Base-by-base conservation (phyloP, 805 yeast genomes). In the Ogataea pignaliae region DNA sequence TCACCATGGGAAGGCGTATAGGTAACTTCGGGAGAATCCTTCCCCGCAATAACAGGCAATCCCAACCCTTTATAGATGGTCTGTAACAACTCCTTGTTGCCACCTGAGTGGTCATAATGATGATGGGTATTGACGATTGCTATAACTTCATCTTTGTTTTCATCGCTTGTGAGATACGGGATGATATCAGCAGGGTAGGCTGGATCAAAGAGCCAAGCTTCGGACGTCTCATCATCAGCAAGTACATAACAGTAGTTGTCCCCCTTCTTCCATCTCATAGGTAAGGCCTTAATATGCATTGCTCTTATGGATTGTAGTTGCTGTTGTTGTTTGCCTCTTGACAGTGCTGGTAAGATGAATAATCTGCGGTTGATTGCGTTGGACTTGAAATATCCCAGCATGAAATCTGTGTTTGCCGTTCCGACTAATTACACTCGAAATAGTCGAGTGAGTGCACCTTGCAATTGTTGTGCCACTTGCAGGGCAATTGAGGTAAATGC, bases 71-170 rank as follows among this genome's bases (percentile, higher is more conserved):
- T 78, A 59, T 70, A 61, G 3, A 46, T 5, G 1, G 53, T 29
- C 3, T 42, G 37, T 7, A 56, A 48, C 45, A 73, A 46, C 14
- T 63, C 64, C 17, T 68, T 64, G 57, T 89, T 90, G 2, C 97
- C 98, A 17, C 88, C 97, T 2, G 97, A 72, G 65, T 93, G 99
- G 61, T 93, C 99, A 59, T 81, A 79, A 64, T 93, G 99, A 61
- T 93, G 99, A 61, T 93, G 99, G 1, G 98, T 93, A 65, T 93
- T 93, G 40, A 87, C 95, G 45, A 93, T 85, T 1, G 91, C 88
- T 36, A 71, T 72, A 42, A 93, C 65, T 40, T 82, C 76, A 34
- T 75, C 64, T 34, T 67, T 61, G 28, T 55, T 56, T 18, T 52
- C 43, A 7, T 21, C 26, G 12, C 50, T 37, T 2, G 46, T 39